Evolutionary conservation across 371 early-diverging fungal genomes (phyloP).

Genomic region (Dichotomocladium elegans): DNA sequence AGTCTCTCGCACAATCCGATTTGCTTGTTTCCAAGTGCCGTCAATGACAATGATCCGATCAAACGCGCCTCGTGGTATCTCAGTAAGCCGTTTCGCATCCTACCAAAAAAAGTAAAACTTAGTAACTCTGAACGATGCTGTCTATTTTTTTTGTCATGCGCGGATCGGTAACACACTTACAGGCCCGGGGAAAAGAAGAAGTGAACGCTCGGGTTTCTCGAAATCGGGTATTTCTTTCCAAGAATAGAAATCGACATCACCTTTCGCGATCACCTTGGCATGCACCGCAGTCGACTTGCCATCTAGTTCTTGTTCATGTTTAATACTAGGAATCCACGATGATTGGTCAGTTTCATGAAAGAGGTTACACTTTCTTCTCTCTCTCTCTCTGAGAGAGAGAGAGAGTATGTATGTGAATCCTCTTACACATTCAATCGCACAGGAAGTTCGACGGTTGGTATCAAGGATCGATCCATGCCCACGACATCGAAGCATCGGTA

Average conservation of each 20-base stretch:
- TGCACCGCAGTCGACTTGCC: constrained; percentile 89
- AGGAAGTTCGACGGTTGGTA: constrained; percentile 73
- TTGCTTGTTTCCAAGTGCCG: constrained; percentile 92
- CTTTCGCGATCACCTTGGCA: constrained; percentile 73
- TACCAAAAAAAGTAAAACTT: constrained; percentile 20
- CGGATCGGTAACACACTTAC: constrained; percentile 40
- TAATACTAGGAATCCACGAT: constrained; percentile 45
- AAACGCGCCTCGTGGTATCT: constrained; percentile 60
- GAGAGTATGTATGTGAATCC: background rate
- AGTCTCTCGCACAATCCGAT: constrained; percentile 61
- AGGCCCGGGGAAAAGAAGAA: constrained; percentile 88
- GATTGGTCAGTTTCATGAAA: background rate
- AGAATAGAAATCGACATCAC: constrained; percentile 61
- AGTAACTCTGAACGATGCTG: background rate
- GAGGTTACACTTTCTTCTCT: background rate
- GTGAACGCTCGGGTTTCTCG: constrained; percentile 59
- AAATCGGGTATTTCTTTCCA: constrained; percentile 54
- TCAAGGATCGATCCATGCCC: constrained; percentile 41
- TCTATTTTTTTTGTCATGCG: background rate
- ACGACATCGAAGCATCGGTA: constrained; percentile 63
- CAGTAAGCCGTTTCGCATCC: constrained; percentile 64
- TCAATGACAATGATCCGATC: constrained; percentile 85
- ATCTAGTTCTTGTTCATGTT: constrained; percentile 75
- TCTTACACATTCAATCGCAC: constrained; percentile 72
- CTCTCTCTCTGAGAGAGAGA: background rate